phyloP scores from a whole-genome alignment of 192 early-diverging fungal genomes.

The Linnemannia elongata region DNA sequence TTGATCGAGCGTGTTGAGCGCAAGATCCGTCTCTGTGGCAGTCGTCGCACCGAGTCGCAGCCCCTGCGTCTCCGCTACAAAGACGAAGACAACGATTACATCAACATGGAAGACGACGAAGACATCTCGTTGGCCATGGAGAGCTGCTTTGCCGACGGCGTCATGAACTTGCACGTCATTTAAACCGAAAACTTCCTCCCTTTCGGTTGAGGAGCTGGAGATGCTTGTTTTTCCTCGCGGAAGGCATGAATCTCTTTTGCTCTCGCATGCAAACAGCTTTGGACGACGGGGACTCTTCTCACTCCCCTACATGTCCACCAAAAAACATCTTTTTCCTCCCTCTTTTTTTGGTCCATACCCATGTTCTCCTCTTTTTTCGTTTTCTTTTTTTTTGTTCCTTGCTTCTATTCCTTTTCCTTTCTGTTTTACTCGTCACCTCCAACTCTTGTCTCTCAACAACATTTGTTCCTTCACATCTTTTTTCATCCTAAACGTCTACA shows the following conservation, averaged over 20 bases:
- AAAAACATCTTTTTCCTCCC: neutral
- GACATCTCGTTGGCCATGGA: conserved; percentile 96
- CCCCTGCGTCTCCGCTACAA: conserved; percentile 85
- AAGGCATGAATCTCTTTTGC: neutral
- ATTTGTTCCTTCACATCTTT: neutral
- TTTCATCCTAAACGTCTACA: neutral
- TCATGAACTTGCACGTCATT: conserved; percentile 69
- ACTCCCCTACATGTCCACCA: neutral
- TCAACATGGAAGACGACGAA: conserved; percentile 91
- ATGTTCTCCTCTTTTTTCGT: neutral
- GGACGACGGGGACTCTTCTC: neutral
- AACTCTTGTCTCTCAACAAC: neutral
- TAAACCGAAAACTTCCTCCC: conserved; percentile 14
- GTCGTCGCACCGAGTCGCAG: conserved; percentile 66
- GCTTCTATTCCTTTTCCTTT: neutral
- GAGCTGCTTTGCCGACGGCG: conserved; percentile 56
- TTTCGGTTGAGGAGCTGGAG: neutral
- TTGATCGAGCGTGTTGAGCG: conserved; percentile 87
- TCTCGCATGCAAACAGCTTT: neutral
- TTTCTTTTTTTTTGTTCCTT: neutral
- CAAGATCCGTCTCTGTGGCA: conserved; percentile 88
- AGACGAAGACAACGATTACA: conserved; percentile 95
- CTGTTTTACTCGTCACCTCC: neutral
- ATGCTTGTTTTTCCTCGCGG: neutral
- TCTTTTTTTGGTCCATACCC: conserved; percentile 9